phyloP scores from a whole-genome alignment of 305 asterid genomes.

The Salvia sclarea region DNA sequence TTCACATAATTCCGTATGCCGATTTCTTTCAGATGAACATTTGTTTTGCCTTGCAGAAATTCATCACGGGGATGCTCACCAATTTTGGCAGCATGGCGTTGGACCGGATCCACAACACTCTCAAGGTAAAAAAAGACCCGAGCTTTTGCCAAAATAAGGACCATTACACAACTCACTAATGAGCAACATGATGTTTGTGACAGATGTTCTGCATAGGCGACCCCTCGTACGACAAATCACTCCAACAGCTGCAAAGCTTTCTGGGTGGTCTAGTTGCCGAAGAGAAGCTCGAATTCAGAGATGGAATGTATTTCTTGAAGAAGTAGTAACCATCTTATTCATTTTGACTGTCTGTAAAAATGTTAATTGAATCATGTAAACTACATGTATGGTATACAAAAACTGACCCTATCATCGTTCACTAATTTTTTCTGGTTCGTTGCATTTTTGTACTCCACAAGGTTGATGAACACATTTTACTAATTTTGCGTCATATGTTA shows the following conservation, averaged over 20 bases:
- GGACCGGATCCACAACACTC: conserved; percentile 94
- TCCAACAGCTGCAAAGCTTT: conserved; percentile 90
- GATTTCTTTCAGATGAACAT: background rate
- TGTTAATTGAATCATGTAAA: conserved; percentile 17
- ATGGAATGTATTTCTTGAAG: conserved; percentile 69
- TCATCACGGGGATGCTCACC: conserved; percentile 89
- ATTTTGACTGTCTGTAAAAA: background rate
- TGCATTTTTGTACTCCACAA: background rate
- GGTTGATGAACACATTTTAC: background rate
- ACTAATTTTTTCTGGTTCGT: background rate
- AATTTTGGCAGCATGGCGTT: conserved; percentile 95
- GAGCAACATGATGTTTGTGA: background rate
- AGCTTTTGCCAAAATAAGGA: background rate
- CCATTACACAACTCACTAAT: conserved; percentile 4
- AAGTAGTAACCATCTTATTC: conserved; percentile 37
- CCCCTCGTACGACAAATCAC: conserved; percentile 90
- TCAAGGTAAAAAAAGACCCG: conserved; percentile 69
- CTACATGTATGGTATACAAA: background rate
- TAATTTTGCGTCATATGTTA: no score
- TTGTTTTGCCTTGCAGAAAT: conserved; percentile 58
- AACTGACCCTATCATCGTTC: background rate
- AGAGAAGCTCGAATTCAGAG: conserved; percentile 82
- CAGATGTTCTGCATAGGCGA: conserved; percentile 96
- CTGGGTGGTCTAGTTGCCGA: conserved; percentile 84
- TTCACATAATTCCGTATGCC: background rate